Conservation (phyloP, 768 basidiomycete genomes). For the Tricholoma terreum region DNA sequence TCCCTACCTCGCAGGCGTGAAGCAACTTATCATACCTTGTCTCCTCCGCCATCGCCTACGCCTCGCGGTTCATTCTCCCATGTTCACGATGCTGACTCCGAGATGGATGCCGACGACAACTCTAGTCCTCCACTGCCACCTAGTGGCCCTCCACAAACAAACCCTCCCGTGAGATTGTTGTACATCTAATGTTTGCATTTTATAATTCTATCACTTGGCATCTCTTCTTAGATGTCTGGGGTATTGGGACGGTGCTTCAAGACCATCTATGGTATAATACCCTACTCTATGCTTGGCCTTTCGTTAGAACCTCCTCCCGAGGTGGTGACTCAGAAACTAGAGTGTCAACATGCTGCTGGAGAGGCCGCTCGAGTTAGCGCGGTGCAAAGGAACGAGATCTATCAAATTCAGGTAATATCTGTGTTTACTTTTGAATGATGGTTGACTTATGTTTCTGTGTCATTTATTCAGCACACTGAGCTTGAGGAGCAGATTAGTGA, state of each 20-base stretch:
- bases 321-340: too few relatives aligned
- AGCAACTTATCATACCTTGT: background rate
- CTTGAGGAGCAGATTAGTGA: background rate
- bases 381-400: background rate
- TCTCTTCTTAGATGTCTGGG: too few relatives aligned
- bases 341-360: too few relatives aligned
- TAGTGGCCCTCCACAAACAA: background rate
- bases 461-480: background rate
- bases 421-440: background rate
- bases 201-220: background rate
- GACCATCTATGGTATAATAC: too few relatives aligned
- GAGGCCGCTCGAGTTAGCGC: too few relatives aligned
- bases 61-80: background rate
- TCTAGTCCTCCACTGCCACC: background rate
- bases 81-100: background rate
- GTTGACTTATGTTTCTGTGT: background rate
- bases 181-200: background rate
- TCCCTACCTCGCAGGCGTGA: constrained; percentile 3
- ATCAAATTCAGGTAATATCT: background rate
- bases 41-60: constrained; percentile 4
- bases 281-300: too few relatives aligned
- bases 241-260: too few relatives aligned
- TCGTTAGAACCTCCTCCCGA: too few relatives aligned
- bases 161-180: background rate
- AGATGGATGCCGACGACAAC: constrained; percentile 7